Conservation (phyloP, 768 basidiomycete species). For the Phanerodontia chrysosporium region DNA sequence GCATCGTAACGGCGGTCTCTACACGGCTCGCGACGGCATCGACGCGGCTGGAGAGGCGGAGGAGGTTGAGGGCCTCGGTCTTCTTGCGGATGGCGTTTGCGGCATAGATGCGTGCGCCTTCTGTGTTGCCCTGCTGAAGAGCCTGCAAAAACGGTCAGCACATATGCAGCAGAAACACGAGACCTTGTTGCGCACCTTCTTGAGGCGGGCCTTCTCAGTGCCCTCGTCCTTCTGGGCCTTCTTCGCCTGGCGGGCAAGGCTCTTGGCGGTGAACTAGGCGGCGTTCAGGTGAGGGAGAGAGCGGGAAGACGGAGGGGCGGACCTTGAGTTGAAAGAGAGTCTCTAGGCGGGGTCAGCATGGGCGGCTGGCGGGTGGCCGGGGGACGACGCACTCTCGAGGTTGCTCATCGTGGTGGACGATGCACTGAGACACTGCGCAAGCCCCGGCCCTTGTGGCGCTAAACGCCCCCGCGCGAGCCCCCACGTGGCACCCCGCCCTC, state of each 20-base stretch:
- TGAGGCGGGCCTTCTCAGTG: constrained; percentile 81
- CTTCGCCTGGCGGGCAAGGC: constrained; percentile 89
- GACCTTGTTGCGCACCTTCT: constrained; percentile 61
- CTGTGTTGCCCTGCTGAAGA: constrained; percentile 91
- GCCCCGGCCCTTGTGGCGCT: constrained; percentile 1
- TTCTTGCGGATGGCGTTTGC: constrained; percentile 99
- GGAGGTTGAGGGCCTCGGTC: constrained; percentile 86
- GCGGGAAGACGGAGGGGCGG: not conserved
- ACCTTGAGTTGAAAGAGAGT: constrained; percentile 99
- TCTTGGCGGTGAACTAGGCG: constrained; percentile 93
- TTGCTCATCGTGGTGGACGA: constrained; percentile 55
- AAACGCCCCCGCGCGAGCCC: not conserved
- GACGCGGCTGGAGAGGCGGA: constrained; percentile 85
- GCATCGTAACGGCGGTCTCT: constrained; percentile 98
- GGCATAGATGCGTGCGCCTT: constrained; percentile 97
- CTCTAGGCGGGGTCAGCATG: constrained; percentile 54
- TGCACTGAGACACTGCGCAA: too few relatives aligned
- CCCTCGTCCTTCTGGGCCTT: constrained; percentile 97
- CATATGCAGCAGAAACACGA: not conserved
- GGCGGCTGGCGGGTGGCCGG: not conserved
- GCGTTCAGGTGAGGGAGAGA: not conserved
- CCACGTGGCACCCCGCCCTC: too few relatives aligned
- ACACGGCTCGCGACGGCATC: constrained; percentile 96
- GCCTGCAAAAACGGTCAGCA: constrained; percentile 50
- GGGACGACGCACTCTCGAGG: constrained; percentile 74